Evolutionary conservation across 768 basidiomycete species (phyloP).

Genomic region (Mycena polygramma): DNA sequence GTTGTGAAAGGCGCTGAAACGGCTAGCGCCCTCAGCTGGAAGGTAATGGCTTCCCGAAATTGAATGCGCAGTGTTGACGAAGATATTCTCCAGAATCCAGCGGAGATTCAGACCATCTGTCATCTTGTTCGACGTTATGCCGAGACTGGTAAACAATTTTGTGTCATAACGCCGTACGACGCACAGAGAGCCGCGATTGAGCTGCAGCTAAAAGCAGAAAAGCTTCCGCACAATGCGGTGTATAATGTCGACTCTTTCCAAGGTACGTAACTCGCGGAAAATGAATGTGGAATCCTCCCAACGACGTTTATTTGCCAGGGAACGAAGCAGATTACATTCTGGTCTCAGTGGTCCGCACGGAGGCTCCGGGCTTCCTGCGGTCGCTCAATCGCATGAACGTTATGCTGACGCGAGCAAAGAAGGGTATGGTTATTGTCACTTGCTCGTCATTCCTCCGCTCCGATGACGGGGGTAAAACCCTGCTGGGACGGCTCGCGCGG

Average conservation of each 20-base stretch:
- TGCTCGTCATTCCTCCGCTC: conserved; percentile 22
- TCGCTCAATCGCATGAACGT: conserved; percentile 26
- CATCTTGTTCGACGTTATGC: conserved; percentile 56
- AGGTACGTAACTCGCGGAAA: conserved; percentile 12
- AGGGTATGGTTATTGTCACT: conserved; percentile 18
- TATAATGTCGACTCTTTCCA: conserved; percentile 64
- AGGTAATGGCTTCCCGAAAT: conserved; percentile 44
- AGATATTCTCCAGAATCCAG: conserved; percentile 50
- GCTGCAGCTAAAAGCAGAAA: conserved; percentile 29
- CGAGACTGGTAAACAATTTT: conserved; percentile 48
- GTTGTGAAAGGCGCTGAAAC: conserved; percentile 53
- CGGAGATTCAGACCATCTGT: conserved; percentile 56
- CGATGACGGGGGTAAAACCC: conserved; percentile 6
- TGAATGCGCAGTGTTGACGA: conserved; percentile 38
- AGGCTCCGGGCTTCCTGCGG: conserved; percentile 19
- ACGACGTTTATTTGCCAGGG: conserved; percentile 1
- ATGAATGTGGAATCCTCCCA: neutral
- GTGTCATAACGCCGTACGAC: conserved; percentile 69
- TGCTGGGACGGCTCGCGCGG: conserved; percentile 19
- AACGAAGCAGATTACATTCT: conserved; percentile 25
- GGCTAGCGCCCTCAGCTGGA: conserved; percentile 57
- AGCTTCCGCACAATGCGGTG: conserved; percentile 41
- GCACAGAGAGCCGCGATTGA: conserved; percentile 55
- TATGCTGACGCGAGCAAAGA: conserved; percentile 14
- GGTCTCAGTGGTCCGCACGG: conserved; percentile 25